A percentile compares a stretch with the other conserved stretches of the same genome.
Conservation (phyloP, 2,329 filamentous ascomycete genomes). For the Aspergillus puulaauensis region DNA sequence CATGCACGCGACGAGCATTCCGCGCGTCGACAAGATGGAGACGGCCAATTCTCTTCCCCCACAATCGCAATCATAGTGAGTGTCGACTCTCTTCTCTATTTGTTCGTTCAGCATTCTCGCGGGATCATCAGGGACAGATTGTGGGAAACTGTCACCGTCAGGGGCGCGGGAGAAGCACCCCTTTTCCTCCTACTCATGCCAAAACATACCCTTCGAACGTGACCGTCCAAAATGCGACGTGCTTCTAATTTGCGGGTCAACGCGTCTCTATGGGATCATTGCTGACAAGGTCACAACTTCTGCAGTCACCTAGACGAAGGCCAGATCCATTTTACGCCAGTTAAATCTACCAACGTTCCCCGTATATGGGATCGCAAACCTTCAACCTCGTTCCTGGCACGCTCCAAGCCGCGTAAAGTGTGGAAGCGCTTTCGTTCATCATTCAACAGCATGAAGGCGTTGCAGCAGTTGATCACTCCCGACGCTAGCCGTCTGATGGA, state of each 20-base stretch:
- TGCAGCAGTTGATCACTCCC: conserved; percentile 24
- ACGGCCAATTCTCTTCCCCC: neutral
- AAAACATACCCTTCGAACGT: neutral
- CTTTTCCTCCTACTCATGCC: conserved; percentile 1
- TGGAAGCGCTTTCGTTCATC: conserved; percentile 46
- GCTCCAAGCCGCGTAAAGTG: conserved; percentile 44
- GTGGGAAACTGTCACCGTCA: neutral
- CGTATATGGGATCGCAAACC: conserved; percentile 48
- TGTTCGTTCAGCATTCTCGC: conserved; percentile 1
- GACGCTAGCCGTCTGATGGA: conserved; percentile 20
- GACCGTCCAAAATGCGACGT: neutral
- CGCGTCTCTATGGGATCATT: neutral
- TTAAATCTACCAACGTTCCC: conserved; percentile 34
- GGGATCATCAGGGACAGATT: neutral
- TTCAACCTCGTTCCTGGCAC: conserved; percentile 39
- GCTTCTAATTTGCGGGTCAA: neutral
- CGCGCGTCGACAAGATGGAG: conserved; percentile 8
- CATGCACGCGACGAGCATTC: conserved; percentile 7
- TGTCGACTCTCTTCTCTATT: neutral
- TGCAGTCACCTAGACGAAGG: conserved; percentile 20
- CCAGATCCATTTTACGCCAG: conserved; percentile 43
- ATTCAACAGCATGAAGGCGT: conserved; percentile 34
- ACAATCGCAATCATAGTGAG: conserved; percentile 8
- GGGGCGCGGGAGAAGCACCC: neutral
- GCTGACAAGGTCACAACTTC: neutral